Conservation (phyloP, 2,329 filamentous ascomycete species). For the Phyllosticta citrichinensis region DNA sequence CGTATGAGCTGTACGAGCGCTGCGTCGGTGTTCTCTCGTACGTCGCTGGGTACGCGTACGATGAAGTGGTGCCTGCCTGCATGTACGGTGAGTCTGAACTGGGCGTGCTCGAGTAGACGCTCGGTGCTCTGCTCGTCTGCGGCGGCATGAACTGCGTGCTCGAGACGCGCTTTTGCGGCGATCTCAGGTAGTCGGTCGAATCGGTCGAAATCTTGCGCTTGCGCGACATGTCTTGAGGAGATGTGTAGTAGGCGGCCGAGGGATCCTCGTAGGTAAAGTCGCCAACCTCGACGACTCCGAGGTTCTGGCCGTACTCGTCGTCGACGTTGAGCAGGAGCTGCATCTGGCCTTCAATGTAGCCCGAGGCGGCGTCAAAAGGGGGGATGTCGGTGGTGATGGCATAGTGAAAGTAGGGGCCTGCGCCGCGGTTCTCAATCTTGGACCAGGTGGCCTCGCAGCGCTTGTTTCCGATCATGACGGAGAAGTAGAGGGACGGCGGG, state of each 20-base stretch:
- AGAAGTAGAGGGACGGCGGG: conserved; percentile 45
- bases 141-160: conserved; percentile 32
- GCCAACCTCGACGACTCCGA: conserved; percentile 47
- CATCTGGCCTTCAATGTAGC: conserved; percentile 45
- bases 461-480: conserved; percentile 67
- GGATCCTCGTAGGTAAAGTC: conserved; percentile 50
- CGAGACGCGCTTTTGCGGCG: conserved; percentile 39
- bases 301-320: conserved; percentile 42
- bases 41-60: conserved; percentile 27
- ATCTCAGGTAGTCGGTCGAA: conserved; percentile 36
- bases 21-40: conserved; percentile 28
- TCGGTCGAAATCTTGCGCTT: conserved; percentile 49
- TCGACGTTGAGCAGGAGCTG: conserved; percentile 52
- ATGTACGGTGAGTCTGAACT: conserved; percentile 27
- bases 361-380: conserved; percentile 45
- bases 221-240: conserved; percentile 29
- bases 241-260: conserved; percentile 19
- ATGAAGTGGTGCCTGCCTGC: conserved; percentile 25
- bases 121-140: conserved; percentile 3
- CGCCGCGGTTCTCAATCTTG: conserved; percentile 46
- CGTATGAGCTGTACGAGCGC: conserved; percentile 6
- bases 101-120: conserved; percentile 22
- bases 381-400: conserved; percentile 64
- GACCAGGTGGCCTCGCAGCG: conserved; percentile 58
- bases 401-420: conserved; percentile 52